phyloP scores from a whole-genome alignment of 345 rosid genomes.

The Cardamine chenopodiifolia region DNA sequence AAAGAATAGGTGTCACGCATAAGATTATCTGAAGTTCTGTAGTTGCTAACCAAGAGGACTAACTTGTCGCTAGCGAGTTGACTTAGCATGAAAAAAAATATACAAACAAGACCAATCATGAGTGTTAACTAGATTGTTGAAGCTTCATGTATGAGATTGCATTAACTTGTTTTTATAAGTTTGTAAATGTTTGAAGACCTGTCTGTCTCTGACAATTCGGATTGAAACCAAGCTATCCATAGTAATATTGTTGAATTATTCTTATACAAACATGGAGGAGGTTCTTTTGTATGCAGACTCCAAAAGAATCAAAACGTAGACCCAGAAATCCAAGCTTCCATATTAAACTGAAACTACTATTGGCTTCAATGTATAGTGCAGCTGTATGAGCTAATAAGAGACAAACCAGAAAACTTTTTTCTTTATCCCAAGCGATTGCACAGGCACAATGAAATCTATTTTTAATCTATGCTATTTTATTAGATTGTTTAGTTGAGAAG shows the following conservation, averaged over 20 bases:
- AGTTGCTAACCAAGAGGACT: background rate
- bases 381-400: background rate
- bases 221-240: background rate
- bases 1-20: background rate
- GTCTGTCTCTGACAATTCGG: background rate
- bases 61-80: background rate
- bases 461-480: background rate
- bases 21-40: background rate
- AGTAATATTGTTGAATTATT: background rate
- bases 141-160: slow-evolving; percentile 23
- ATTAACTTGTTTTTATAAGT: background rate
- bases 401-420: background rate
- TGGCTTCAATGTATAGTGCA: background rate
- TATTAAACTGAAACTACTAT: background rate
- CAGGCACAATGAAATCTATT: background rate
- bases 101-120: background rate
- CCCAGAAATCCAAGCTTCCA: background rate
- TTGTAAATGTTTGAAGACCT: background rate
- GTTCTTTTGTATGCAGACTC: background rate
- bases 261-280: background rate
- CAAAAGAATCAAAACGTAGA: background rate
- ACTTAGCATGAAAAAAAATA: background rate
- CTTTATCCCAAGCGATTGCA: slow-evolving; percentile 1
- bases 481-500: slow-evolving; percentile 8
- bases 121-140: background rate